phyloP scores from a whole-genome alignment of 2,329 filamentous ascomycete species.

The Hypoxylon sp. region DNA sequence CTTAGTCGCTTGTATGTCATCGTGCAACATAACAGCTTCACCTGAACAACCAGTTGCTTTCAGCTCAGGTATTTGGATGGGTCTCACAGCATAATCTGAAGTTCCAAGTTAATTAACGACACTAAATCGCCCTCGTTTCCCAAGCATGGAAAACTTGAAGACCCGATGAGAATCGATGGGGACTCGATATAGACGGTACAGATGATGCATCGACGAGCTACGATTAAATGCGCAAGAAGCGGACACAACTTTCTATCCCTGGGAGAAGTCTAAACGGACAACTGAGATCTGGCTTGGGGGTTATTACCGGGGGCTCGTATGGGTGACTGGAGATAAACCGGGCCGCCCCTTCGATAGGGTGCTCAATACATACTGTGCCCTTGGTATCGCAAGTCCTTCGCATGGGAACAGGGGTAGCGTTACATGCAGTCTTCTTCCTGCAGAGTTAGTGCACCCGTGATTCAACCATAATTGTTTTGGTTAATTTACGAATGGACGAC shows the following conservation, averaged over 20 bases:
- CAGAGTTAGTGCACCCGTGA: slow-evolving; percentile 36
- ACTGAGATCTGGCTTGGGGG: slow-evolving; percentile 2
- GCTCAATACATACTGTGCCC: no score
- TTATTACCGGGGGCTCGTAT: slow-evolving; percentile 1
- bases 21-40: background rate
- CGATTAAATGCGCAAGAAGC: background rate
- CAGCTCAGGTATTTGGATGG: background rate
- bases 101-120: background rate
- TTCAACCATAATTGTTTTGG: slow-evolving; percentile 18
- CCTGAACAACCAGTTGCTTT: slow-evolving; percentile 5
- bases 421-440: slow-evolving; percentile 32
- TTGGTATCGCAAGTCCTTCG: slow-evolving; percentile 28
- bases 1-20: background rate
- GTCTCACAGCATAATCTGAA: slow-evolving; percentile 11
- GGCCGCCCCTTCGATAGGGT: slow-evolving; percentile 4
- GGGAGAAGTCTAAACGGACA: slow-evolving; percentile 9
- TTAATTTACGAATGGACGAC: slow-evolving; percentile 23
- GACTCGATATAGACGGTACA: background rate
- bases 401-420: slow-evolving; percentile 22
- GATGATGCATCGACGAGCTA: background rate
- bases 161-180: background rate
- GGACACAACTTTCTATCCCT: background rate
- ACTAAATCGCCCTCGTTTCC: background rate
- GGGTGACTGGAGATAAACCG: background rate
- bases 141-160: background rate